Conservation (phyloP, 192 early-diverging fungal genomes). For the Coemansia sp. region DNA sequence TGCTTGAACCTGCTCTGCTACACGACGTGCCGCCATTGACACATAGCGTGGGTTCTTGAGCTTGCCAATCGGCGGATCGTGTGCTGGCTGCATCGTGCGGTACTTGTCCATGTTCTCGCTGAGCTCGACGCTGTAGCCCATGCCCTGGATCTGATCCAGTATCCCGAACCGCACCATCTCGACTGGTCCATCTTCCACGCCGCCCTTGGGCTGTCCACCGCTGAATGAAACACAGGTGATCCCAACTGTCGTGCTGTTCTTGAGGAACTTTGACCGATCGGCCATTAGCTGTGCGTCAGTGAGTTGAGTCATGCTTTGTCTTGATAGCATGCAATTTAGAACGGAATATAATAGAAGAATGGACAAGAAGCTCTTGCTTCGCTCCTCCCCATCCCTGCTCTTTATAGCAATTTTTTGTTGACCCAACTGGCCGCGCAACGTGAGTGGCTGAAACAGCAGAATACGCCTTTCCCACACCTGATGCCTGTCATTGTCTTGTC, state of each 20-base stretch:
- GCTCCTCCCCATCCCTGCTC: conserved; percentile 1
- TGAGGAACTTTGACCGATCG: conserved; percentile 57
- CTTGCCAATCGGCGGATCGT: conserved; percentile 70
- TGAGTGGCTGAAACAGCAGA: neutral
- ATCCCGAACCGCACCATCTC: conserved; percentile 82
- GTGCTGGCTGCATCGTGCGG: conserved; percentile 61
- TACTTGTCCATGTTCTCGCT: conserved; percentile 71
- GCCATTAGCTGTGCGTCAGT: conserved; percentile 45
- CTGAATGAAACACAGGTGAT: conserved; percentile 73
- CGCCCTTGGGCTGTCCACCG: conserved; percentile 77
- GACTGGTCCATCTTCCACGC: conserved; percentile 86
- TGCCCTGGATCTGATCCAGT: conserved; percentile 72
- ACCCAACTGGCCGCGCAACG: neutral
- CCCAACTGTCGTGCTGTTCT: conserved; percentile 60
- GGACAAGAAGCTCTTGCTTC: too few species aligned
- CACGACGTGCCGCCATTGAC: conserved; percentile 67
- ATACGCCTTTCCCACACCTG: neutral
- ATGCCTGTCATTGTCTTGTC: neutral
- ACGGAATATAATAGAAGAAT: too few species aligned
- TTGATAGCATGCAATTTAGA: neutral
- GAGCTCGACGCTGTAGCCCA: conserved; percentile 78
- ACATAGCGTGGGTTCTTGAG: conserved; percentile 86
- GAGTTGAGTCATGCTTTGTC: neutral
- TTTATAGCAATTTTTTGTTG: conserved; percentile 1
- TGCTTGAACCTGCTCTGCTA: conserved; percentile 62